Percentiles rank a stretch among this genome's conserved stretches.
Conservation (phyloP, 345 rosid species). For the Combretum micranthum region DNA sequence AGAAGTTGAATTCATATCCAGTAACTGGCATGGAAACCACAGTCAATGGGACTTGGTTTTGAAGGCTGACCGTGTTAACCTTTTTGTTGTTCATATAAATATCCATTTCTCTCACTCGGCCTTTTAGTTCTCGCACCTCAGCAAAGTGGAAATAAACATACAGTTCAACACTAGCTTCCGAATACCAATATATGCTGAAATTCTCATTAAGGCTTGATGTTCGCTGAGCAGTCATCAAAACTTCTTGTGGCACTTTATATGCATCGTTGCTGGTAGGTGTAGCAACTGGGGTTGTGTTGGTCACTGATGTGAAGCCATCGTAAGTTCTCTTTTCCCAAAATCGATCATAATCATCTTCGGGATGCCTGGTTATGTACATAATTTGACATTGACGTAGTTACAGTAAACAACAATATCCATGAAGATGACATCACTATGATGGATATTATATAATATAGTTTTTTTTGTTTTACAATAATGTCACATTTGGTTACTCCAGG, state of each 20-base stretch:
- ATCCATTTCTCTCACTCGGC: not conserved
- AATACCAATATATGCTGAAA: accelerated
- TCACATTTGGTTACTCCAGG: no score
- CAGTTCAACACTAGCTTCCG: not conserved
- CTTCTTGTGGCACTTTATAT: constrained; percentile 5
- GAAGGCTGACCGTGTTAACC: not conserved
- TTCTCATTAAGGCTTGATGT: not conserved
- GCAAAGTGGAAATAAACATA: constrained; percentile 3
- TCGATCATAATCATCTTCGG: constrained; percentile 2
- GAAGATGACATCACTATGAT: no score
- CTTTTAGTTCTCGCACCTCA: constrained; percentile 22
- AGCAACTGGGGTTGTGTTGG: not conserved
- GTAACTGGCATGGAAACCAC: not conserved
- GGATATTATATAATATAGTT: no score
- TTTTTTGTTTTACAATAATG: no score
- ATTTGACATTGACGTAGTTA: not conserved
- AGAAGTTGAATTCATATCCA: not conserved
- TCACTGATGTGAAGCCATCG: not conserved
- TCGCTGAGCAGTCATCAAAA: constrained; percentile 4
- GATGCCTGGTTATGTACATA: not conserved
- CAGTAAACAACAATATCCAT: no score
- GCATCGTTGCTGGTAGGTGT: not conserved
- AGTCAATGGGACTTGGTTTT: not conserved
- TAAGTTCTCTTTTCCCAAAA: accelerated
- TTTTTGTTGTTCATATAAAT: not conserved